Conservation (phyloP, 2,329 filamentous ascomycete species). For the Sporothrix dimorphospora region DNA sequence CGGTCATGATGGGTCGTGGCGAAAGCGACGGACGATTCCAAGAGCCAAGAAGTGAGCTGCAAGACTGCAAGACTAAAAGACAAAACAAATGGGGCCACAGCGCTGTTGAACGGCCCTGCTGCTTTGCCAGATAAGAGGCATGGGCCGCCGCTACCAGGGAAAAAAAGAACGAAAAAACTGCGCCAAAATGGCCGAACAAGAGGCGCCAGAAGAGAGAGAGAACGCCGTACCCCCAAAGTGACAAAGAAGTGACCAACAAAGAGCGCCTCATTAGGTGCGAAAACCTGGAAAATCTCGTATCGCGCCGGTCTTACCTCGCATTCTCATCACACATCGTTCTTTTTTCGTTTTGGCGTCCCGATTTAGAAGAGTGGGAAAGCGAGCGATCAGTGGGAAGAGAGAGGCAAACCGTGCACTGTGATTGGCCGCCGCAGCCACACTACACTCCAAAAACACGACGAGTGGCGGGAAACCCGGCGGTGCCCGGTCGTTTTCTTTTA, state of each 20-base stretch:
- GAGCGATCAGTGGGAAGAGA: neutral
- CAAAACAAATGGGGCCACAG: no score
- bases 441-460: neutral
- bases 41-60: neutral
- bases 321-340: neutral
- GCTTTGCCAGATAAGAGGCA: constrained; percentile 10
- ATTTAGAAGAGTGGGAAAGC: neutral
- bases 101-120: neutral
- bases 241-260: constrained; percentile 18
- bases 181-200: neutral
- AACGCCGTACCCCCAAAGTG: neutral
- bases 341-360: neutral
- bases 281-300: neutral
- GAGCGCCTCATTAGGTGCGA: neutral
- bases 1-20: neutral
- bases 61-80: no score
- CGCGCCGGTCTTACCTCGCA: neutral
- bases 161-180: neutral
- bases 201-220: neutral
- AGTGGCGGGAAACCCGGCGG: constrained; percentile 16
- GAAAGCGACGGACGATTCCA: constrained; percentile 6
- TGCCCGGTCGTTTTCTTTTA: neutral
- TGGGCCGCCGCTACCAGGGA: constrained; percentile 18
- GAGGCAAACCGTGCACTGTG: neutral
- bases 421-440: neutral